A percentile compares a stretch with the other conserved stretches of the same genome.
These are phyloP conservation scores for Phytophthora europaea DNA, from an alignment of 352 stramenopile genomes.

Conservation along the genomic window DNA sequence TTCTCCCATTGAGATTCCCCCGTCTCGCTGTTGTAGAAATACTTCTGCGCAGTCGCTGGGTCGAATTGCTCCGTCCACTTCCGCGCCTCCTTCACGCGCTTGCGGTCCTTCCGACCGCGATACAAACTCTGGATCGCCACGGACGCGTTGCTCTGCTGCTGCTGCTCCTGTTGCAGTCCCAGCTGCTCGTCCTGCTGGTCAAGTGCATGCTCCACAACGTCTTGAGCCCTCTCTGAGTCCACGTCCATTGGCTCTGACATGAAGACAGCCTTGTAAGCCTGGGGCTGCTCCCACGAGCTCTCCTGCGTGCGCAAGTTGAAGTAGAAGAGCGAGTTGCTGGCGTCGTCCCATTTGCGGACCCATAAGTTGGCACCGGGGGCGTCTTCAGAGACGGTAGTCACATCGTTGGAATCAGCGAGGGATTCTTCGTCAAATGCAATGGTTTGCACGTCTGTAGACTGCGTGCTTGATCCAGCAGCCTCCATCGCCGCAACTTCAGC, in stretches of 20 bases:
- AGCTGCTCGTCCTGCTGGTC: not conserved
- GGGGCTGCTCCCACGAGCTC: slow-evolving; percentile 42
- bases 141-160: slow-evolving; percentile 14
- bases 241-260: slow-evolving; percentile 30
- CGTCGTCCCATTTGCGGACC: slow-evolving; percentile 45
- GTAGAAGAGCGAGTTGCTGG: slow-evolving; percentile 40
- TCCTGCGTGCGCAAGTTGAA: slow-evolving; percentile 46
- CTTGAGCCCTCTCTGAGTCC: slow-evolving; percentile 9
- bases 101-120: slow-evolving; percentile 35
- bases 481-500: not conserved
- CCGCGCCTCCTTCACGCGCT: slow-evolving; percentile 25
- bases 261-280: slow-evolving; percentile 32
- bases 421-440: not conserved
- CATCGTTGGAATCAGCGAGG: not conserved
- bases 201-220: not conserved
- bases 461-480: not conserved
- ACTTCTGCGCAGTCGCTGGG: slow-evolving; percentile 37
- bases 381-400: not conserved
- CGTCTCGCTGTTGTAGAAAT: slow-evolving; percentile 65
- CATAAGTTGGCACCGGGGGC: slow-evolving; percentile 26
- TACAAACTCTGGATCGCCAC: slow-evolving; percentile 53
- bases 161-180: not conserved
- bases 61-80: slow-evolving; percentile 70
- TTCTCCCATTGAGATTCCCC: slow-evolving; percentile 55
- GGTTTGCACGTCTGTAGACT: not conserved